Conservation (phyloP, 1,284 basidiomycete species). For the Ustilago bromivora region DNA sequence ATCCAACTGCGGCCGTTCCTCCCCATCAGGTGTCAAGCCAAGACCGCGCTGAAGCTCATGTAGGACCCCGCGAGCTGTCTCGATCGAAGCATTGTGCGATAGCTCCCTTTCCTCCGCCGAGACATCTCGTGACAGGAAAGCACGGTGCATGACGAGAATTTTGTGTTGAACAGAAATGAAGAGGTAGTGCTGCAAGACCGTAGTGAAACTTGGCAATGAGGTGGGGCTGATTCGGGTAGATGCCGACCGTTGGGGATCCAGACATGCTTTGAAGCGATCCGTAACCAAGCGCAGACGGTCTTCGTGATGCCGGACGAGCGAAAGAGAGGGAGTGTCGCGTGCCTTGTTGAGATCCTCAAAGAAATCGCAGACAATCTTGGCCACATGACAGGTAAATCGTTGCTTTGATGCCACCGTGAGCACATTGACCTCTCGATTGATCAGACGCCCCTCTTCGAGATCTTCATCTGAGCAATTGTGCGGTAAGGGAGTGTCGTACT, state of each 20-base stretch:
- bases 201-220: constrained; percentile 40
- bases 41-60: constrained; percentile 47
- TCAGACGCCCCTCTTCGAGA: constrained; percentile 38
- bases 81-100: constrained; percentile 47
- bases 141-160: constrained; percentile 54
- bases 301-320: constrained; percentile 45
- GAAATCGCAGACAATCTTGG: constrained; percentile 54
- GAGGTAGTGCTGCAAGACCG: constrained; percentile 50
- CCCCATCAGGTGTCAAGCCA: constrained; percentile 34
- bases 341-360: constrained; percentile 51
- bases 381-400: constrained; percentile 50
- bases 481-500: constrained; percentile 56
- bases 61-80: constrained; percentile 49
- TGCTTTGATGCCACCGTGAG: constrained; percentile 53
- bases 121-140: constrained; percentile 47
- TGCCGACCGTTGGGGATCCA: constrained; percentile 23
- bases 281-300: constrained; percentile 47
- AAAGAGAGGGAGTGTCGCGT: constrained; percentile 28
- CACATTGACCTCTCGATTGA: constrained; percentile 46
- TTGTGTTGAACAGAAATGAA: constrained; percentile 57
- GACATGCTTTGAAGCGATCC: constrained; percentile 45
- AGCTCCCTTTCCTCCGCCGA: constrained; percentile 32
- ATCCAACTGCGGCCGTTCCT: constrained; percentile 41
- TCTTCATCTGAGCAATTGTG: constrained; percentile 53
- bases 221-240: constrained; percentile 10